Evolutionary conservation across 2,329 filamentous ascomycete species (phyloP).

Genomic region (Chaetomiaceae sp.): DNA sequence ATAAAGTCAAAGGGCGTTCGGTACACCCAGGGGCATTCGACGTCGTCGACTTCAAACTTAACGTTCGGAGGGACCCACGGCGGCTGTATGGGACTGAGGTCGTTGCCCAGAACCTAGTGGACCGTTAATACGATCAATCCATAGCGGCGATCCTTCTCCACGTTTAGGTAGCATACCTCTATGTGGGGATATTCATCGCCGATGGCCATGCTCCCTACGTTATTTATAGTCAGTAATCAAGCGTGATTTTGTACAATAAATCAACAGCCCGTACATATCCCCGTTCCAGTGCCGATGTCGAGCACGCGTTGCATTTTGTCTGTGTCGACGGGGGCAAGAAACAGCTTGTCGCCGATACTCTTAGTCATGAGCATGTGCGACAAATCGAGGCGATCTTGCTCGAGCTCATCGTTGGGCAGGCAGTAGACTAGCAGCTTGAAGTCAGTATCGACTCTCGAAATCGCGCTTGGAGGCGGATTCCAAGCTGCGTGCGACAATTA

Average conservation of each 20-base stretch:
- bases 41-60: conserved; percentile 36
- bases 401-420: conserved; percentile 32
- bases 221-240: background rate
- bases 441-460: background rate
- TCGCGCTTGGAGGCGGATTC: background rate
- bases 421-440: conserved; percentile 16
- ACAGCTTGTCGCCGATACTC: conserved; percentile 24
- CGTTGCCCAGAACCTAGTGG: conserved; percentile 33
- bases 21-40: conserved; percentile 30
- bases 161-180: background rate
- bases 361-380: conserved; percentile 17
- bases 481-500: conserved; percentile 12
- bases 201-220: conserved; percentile 35
- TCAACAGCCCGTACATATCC: too few relatives aligned
- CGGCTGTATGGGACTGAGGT: conserved; percentile 32
- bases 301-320: conserved; percentile 34
- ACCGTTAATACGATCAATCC: conserved; percentile 30
- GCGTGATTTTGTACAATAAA: too few relatives aligned
- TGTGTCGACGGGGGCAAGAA: conserved; percentile 31
- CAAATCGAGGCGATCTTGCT: conserved; percentile 33
- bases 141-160: background rate
- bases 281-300: conserved; percentile 43
- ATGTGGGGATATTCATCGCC: conserved; percentile 31
- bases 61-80: conserved; percentile 33
- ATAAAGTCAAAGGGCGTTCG: conserved; percentile 33